Evolutionary conservation across 2,329 filamentous ascomycete genomes (phyloP), one percentile per base, ranked within the genome.

Genomic region (Cercospora zeina): DNA sequence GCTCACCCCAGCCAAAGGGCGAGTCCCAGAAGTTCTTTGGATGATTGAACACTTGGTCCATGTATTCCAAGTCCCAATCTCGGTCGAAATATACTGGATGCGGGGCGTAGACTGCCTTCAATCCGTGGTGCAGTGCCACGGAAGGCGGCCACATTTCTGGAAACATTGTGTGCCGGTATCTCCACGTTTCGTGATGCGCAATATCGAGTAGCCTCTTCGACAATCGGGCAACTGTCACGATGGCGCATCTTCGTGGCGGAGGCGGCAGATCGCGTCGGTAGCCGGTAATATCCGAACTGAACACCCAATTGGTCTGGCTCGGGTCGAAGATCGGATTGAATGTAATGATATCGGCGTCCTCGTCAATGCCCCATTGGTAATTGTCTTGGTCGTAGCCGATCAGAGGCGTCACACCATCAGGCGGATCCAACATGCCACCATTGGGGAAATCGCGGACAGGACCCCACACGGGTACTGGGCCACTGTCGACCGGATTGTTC

Each of bases 321-420:
- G 88, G 87, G 71, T 93, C 87, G 77, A 93, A 92, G 65, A 93
- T 89, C n/a, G 90, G 90, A 33, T 88, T 86, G 67, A 93, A 85
- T 7, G 86, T 87, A 72, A 90, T 87, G 62, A 89, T 82, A 71
- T 91, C 89, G 6, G 89, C 88, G 27, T 90, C 87, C 74, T 91
- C 89, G 50, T 86, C 89, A 1, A 90, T 86, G 62, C 89, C 89
- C 89, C 89, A 92, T 72, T 85, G 77, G 73, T 89, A 91, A 62
- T 88, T 78, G 69, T 91, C 89, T 53, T 81, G 77, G 13, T 85
- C 80, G 42, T 83, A 83, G 0, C 78, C 74, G 1, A 81, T 81
- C 0, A 88, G 87, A 7, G 88, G 88, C 51, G 81, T 81, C 6
- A 86, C 87, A 11, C 87, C 88, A 27, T 86, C 78, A 0, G 88